Base-by-base conservation (phyloP, 495 filamentous ascomycete species). In the Tuber umbilicatum region DNA sequence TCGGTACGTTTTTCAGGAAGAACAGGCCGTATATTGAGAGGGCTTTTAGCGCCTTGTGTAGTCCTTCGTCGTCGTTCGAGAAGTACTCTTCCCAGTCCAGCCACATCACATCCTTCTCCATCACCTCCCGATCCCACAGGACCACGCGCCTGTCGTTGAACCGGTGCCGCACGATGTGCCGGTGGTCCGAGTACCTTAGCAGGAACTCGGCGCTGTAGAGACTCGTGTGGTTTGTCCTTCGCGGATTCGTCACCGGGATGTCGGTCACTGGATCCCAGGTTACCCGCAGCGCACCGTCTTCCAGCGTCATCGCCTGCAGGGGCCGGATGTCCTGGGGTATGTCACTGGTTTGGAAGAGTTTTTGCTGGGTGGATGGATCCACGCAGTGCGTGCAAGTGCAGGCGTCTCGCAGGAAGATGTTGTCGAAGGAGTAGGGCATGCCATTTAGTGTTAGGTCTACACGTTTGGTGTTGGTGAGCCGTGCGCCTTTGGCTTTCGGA, bases 331-430 rank as follows among this genome's bases (percentile, higher is more conserved):
- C 39, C 3, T 76, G 9, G 0, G 91, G 90, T 40, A 97, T 90
- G 55, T 96, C 91, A 67, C 85, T 85, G 0, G 91, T 91, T 38
- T 90, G 86, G 83, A 94, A 94, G 42, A 87, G 89, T 83, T 94
- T 94, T 81, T 98, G 94, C 73, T 89, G 91, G 0, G 93, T 94
- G 72, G 91, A 87, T 2, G 88, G 87, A 83, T 97, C 89, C 60
- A 94, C 87, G 83, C 94, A 97, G 4, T 37, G 76, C 5, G 86
- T 81, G 79, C 94, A 97, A 50, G 85, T 79, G 82, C 94, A 98
- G 55, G 87, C 80, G 81, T 98, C 94, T 42, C 94, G 91, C 27
- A 97, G 87, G 82, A 89, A 91, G 69, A 88, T 72, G 43, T 83
- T 69, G 37, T 77, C 72, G 55, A 80, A 74, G 42, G 68, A 45